Base-by-base conservation (phyloP, 768 basidiomycete genomes). In the Lyophyllum atratum region DNA sequence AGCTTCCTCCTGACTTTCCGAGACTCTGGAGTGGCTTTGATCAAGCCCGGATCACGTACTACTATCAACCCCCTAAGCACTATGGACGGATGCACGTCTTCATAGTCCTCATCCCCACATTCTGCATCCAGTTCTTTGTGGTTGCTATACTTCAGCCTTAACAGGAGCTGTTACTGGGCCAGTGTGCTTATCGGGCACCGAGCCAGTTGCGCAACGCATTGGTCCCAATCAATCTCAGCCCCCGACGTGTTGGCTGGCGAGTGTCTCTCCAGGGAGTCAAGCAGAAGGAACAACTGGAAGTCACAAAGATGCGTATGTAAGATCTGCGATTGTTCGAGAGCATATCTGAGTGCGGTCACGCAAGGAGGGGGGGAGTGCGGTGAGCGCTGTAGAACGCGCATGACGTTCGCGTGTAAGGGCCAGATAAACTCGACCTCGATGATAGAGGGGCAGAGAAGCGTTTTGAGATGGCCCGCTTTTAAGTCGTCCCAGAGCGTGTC, bases 221-320 rank as follows among this genome's bases (percentile, higher is more conserved):
- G 47, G 7, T n/a, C 47, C 47, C 47, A 49, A 17, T 49, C 29
- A 17, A 49, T 49, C 29, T 12, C 25, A 10, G 24, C 6, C 9
- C 33, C 47, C 19, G 9, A 33, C 11, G n/a, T 21, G 28, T 49
- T 26, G 3, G 28, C 19, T 4, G 47, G n/a, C 15, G 28, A 49
- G 29, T 49, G 33, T n/a, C 17, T 33, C 31, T 49, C 47, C 47
- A 49, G 19, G 12, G 47, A 15, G n/a, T 49, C 47, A 15, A 53
- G 44, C 51, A 57, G 55, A 56, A 51, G 49, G 49, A 39, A 51
- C 11, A 51, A 21, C 39, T 51, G 34, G 12, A 21, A 19, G 22
- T 51, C 39, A 9, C 31, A 26, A 26, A 51, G 49, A 14, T 8
- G 10, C 2, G 34, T 34, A 51, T 42, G 21, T 22, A 51, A 15